These are phyloP conservation scores for Rutidosis leptorrhynchoides DNA, from an alignment of 129 eudicot species.

Conservation along the genomic window DNA sequence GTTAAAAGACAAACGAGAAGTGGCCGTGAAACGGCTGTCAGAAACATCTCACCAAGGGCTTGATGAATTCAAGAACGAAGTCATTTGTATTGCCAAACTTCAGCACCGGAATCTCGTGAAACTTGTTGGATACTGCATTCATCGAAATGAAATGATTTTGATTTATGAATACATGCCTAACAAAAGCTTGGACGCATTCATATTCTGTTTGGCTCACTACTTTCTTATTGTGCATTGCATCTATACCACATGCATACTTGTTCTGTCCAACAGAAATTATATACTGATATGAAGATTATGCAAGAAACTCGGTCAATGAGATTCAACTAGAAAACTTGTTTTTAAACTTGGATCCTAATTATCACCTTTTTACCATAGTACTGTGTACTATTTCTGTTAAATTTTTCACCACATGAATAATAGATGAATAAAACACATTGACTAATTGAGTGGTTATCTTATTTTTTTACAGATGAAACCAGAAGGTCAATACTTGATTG, in stretches of 20 bases:
- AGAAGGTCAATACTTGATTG: conserved; percentile 14
- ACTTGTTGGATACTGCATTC: conserved; percentile 28
- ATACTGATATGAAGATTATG: no score
- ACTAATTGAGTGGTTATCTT: neutral
- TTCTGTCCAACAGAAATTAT: no score
- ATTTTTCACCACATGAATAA: no score
- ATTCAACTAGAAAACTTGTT: no score
- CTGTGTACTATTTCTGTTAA: no score
- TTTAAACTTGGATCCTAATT: no score
- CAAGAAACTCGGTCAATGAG: no score
- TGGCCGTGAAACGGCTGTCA: conserved; percentile 38
- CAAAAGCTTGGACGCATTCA: conserved; percentile 30
- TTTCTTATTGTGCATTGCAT: no score
- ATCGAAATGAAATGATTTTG: conserved; percentile 24
- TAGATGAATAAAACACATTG: neutral
- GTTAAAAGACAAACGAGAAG: conserved; percentile 28
- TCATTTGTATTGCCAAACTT: conserved; percentile 12
- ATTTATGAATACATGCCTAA: conserved; percentile 37
- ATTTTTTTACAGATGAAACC: conserved; percentile 8
- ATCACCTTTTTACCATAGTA: no score
- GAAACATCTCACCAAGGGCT: conserved; percentile 25
- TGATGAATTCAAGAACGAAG: conserved; percentile 15
- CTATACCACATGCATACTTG: no score
- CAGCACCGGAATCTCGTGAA: conserved; percentile 20
- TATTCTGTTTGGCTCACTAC: conserved; percentile 21